Evolutionary conservation across 2,329 filamentous ascomycete genomes (phyloP), one percentile per base, ranked within the genome.

Genomic region (Moelleriella libera): DNA sequence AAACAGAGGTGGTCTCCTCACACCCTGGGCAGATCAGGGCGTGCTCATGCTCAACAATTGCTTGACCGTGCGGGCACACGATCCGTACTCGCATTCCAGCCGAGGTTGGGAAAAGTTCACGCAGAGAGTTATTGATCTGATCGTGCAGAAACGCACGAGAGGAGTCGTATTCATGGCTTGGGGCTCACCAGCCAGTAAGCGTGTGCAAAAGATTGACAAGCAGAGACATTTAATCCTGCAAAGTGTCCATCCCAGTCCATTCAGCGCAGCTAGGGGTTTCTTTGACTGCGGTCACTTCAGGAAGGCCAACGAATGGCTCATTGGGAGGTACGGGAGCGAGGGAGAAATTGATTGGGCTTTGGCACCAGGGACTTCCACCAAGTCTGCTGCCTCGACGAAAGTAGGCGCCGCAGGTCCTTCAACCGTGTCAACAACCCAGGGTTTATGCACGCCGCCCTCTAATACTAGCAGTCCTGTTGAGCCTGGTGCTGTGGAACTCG

Each of bases 151-250:
- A 55, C 76, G 88, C 43, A 81, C 77, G 0, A 72, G 75, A 30
- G 92, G 92, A 2, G 90, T 98, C 1, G 92, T 96, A 5, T 98
- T 96, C 61, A 69, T 98, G 64, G 90, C 90, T 1, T 98, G 92
- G 92, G 92, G 92, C 12, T 80, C 72, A 5, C 86, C 88, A 1
- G 92, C 92, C 0, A 84, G 82, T 48, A 85, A 87, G 68, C 72
- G 89, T 48, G 86, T 94, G 28, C 68, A 74, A 41, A 83, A 80
- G 55, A 74, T 97, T 46, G 83, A 92, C 59, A 70, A 66, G 45
- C 72, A 77, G 53, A 82, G 75, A 57, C 90, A 98, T 67, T 73
- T 87, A 43, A 86, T 98, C 39, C 70, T 98, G 53, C 82, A 84
- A 66, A 85, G 82, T 57, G 88, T 89, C 45, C 92, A 98, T 67